These are phyloP conservation scores for Neofusicoccum laricinum DNA, from an alignment of 2,329 filamentous ascomycete genomes.

Conservation along the genomic window DNA sequence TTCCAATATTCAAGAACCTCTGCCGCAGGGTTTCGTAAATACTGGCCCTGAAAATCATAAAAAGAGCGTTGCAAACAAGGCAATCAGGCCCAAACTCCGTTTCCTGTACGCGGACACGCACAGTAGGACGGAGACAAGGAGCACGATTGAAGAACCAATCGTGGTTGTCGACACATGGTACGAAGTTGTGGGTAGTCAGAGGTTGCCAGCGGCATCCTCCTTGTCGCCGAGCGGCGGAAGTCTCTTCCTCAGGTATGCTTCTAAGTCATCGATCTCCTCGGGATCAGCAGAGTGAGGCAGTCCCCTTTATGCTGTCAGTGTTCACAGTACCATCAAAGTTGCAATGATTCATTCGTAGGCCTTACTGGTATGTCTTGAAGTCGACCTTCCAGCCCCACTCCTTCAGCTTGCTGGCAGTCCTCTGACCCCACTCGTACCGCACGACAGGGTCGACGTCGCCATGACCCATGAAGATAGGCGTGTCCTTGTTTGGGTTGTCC, in stretches of 20 bases:
- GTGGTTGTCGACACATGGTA: not conserved
- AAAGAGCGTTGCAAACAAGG: not conserved
- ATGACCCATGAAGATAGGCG: constrained; percentile 85
- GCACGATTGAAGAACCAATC: not conserved
- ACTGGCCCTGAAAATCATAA: not conserved
- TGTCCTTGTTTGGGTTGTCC: constrained; percentile 64
- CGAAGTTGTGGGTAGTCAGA: constrained; percentile 3
- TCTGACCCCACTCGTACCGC: constrained; percentile 63
- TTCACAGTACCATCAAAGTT: not conserved
- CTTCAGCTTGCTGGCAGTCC: constrained; percentile 65
- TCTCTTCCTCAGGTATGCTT: constrained; percentile 57
- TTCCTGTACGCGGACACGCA: constrained; percentile 4
- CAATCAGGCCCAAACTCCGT: not conserved
- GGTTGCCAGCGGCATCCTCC: constrained; percentile 19
- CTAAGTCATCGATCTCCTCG: constrained; percentile 79
- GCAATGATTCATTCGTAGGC: constrained; percentile 17
- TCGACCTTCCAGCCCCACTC: constrained; percentile 69
- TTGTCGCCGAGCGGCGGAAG: constrained; percentile 48
- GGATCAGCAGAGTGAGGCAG: constrained; percentile 74
- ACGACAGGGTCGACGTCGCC: constrained; percentile 77
- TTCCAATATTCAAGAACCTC: not conserved
- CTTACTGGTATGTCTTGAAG: constrained; percentile 73
- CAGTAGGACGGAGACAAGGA: not conserved
- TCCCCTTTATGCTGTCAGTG: constrained; percentile 44
- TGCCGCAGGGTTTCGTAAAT: not conserved